These are phyloP conservation scores for Rhizoclosmatium sp. DNA, from an alignment of 192 early-diverging fungal species.

Conservation along the genomic window DNA sequence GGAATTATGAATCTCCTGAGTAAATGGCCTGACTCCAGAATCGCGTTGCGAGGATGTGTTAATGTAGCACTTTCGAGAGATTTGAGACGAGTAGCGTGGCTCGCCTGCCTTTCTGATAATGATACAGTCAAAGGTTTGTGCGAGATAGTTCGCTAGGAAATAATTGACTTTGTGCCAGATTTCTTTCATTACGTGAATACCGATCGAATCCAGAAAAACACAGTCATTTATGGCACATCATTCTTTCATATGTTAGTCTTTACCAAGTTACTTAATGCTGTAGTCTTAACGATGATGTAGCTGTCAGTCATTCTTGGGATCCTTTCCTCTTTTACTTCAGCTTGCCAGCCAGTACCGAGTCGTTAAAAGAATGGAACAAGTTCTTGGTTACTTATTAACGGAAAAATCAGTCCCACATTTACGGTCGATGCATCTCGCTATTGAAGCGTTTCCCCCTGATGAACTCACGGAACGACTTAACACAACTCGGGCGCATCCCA, in stretches of 20 bases:
- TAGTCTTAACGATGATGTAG: slow-evolving; percentile 5
- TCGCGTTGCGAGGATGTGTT: slow-evolving; percentile 28
- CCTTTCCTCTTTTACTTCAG: neutral
- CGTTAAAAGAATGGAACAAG: slow-evolving; percentile 35
- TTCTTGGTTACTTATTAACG: slow-evolving; percentile 3
- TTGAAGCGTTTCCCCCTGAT: slow-evolving; percentile 13
- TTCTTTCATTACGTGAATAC: slow-evolving; percentile 32
- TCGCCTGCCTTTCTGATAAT: slow-evolving; percentile 28
- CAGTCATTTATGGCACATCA: slow-evolving; percentile 3
- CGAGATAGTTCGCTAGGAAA: neutral
- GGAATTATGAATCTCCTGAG: slow-evolving; percentile 23
- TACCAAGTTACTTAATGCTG: neutral
- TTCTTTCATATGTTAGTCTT: slow-evolving; percentile 27
- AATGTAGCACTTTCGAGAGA: slow-evolving; percentile 33
- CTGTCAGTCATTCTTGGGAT: slow-evolving; percentile 27
- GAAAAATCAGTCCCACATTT: slow-evolving; percentile 24
- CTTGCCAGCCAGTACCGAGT: slow-evolving; percentile 30
- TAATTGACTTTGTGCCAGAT: neutral
- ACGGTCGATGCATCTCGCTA: slow-evolving; percentile 20
- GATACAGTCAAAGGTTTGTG: slow-evolving; percentile 35
- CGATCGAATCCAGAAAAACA: slow-evolving; percentile 19
- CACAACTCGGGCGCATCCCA: slow-evolving; percentile 10
- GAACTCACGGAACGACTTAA: slow-evolving; percentile 2
- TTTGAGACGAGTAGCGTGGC: slow-evolving; percentile 23
- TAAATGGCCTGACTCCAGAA: slow-evolving; percentile 24